Evolutionary conservation across 1,139 yeast species (phyloP).

Genomic region (Zygosaccharomyces pseudobailii): DNA sequence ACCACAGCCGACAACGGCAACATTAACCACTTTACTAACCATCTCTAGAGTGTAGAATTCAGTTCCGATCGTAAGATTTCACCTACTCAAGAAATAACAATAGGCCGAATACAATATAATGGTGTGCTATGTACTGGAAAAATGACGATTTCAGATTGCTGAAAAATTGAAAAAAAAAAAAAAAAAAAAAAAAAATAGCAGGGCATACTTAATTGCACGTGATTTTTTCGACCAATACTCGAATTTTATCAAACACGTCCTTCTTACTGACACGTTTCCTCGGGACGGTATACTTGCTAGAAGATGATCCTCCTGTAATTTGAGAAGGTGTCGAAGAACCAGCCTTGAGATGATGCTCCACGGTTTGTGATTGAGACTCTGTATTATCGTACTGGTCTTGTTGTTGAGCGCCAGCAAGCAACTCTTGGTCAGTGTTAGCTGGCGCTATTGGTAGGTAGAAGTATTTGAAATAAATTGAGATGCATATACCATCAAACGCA

Average conservation of each 20-base stretch:
- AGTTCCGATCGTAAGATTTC: too few species aligned
- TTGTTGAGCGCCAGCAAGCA: constrained; percentile 1
- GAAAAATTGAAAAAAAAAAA: not conserved
- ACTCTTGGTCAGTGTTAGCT: constrained; percentile 1
- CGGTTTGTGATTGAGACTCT: not conserved
- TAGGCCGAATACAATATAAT: too few species aligned
- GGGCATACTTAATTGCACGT: constrained; percentile 10
- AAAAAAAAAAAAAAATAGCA: not conserved
- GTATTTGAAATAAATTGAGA: constrained; percentile 29
- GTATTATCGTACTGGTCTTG: not conserved
- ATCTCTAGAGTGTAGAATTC: constrained; percentile 7
- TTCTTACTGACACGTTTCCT: constrained; percentile 33
- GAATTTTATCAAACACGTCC: constrained; percentile 32
- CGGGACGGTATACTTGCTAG: constrained; percentile 9
- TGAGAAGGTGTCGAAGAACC: not conserved
- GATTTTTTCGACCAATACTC: constrained; percentile 25
- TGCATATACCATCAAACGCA: constrained; percentile 30
- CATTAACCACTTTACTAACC: constrained; percentile 35
- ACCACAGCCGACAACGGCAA: constrained; percentile 65
- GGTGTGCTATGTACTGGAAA: too few species aligned
- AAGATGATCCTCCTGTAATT: constrained; percentile 3
- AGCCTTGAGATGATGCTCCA: not conserved
- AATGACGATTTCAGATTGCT: not conserved
- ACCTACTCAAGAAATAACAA: too few species aligned
- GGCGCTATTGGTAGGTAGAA: constrained; percentile 25